Conservation (phyloP, 331 rosid genomes). For the Arachis monticola region DNA sequence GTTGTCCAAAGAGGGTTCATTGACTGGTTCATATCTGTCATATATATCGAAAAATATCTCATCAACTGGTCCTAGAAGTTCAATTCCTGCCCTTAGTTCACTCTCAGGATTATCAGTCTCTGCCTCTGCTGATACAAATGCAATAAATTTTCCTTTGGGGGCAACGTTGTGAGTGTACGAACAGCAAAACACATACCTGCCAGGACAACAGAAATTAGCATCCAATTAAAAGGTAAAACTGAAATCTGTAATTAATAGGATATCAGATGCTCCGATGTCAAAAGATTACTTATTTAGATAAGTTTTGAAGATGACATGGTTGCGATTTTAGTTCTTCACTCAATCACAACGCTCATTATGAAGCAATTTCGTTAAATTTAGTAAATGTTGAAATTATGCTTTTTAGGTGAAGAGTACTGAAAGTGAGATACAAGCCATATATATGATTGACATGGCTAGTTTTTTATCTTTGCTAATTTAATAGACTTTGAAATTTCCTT, state of each 20-base stretch:
- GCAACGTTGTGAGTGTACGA: slow-evolving; percentile 86
- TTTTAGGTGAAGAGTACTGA: not conserved
- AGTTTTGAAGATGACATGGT: slow-evolving; percentile 12
- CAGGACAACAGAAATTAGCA: slow-evolving; percentile 27
- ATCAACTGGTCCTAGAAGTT: slow-evolving; percentile 79
- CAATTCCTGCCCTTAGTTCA: slow-evolving; percentile 81
- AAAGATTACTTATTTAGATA: not conserved
- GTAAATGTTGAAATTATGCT: not conserved
- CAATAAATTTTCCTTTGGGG: slow-evolving; percentile 80
- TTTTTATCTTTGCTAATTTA: not conserved
- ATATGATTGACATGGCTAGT: not conserved
- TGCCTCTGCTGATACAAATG: slow-evolving; percentile 83
- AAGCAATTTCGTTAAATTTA: not conserved
- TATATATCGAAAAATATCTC: slow-evolving; percentile 77
- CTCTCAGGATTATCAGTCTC: slow-evolving; percentile 73
- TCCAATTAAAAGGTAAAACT: slow-evolving; percentile 23
- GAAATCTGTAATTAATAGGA: slow-evolving; percentile 4
- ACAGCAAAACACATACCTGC: slow-evolving; percentile 86
- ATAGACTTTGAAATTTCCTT: not conserved
- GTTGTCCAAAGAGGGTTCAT: slow-evolving; percentile 61
- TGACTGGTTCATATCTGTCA: slow-evolving; percentile 70
- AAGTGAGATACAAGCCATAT: not conserved
- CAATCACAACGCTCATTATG: not conserved
- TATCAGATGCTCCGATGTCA: not conserved
- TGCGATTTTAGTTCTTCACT: not conserved